Evolutionary conservation across 1,284 basidiomycete genomes (phyloP), one percentile per base, ranked within the genome.

Genomic region (Sporisorium reilianum): DNA sequence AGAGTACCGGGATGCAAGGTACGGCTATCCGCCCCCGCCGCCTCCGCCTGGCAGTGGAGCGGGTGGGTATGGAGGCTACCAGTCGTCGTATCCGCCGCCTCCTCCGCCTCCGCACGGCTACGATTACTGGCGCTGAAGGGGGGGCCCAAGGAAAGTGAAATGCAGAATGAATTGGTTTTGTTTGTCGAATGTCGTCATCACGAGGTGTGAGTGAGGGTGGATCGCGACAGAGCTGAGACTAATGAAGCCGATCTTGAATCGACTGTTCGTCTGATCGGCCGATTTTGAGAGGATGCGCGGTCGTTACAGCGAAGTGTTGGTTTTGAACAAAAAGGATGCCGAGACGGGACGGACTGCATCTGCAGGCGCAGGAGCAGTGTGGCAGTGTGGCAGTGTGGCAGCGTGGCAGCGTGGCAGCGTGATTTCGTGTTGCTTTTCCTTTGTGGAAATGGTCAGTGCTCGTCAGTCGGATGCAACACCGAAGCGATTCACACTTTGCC

Each of bases 71-170:
- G 64, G 61, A 36, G 57, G 57, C 3, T 68, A 68, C 11, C 62
- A 59, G 20, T 26, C 44, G 14, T 55, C 44, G 14, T 55, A 58
- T 20, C 71, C 65, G 8, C 65, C 65, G 0, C 70, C 60, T 2
- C 63, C 69, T 23, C 59, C 70, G 14, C 53, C 55, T 14, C 28
- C 51, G 44, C 71, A 74, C 30, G 64, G 56, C 25, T 67, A 73
- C 28, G 71, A 74, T 32, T 74, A 68, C 54, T 65, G 71, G 18
- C 65, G 71, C 41, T 74, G 58, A 74, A n/a, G n/a, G n/a, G n/a
- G n/a, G n/a, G n/a, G n/a, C n/a, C n/a, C n/a, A 9, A 22, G 11
- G 28, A 36, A 50, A 50, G 20, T 18, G 48, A 36, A 50, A 34
- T 36, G 30, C 30, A 50, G 32, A n/a, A 32, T 20, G 46, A 30